Evolutionary conservation across 495 filamentous ascomycete species (phyloP), one percentile per base, ranked within the genome.

Genomic region (Penicillium canariense): DNA sequence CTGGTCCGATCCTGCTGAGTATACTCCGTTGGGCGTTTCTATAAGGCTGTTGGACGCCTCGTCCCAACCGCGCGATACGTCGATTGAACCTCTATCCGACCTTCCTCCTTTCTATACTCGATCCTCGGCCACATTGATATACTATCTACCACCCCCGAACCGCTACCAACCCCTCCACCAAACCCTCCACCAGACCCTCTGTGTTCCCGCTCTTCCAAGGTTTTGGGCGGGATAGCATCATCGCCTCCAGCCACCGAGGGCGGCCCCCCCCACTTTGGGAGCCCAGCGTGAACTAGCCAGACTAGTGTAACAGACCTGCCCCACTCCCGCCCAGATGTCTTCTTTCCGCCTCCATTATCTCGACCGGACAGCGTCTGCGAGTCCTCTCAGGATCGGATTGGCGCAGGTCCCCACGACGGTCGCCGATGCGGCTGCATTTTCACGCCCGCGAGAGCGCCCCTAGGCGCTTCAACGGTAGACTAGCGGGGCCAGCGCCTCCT

Each of bases 171-270:
- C n/a, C n/a, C n/a, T n/a, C n/a, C n/a, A 6, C 6, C 12, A 6
- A 12, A 12, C 30, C 12, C 30, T 6, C 12, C 12, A 12, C 30
- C 12, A 6, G 30, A 32, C 30, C 12, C 12, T 32, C 6, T 42
- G 36, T 36, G 38, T 26, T 43, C 34, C 25, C n/a, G 31, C 12
- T 36, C 51, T 62, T 45, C 50, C 54, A 62, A 55, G 59, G 31
- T 50, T 39, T 46, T 28, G 47, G 27, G 51, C 51, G n/a, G 43
- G 43, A 57, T 57, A 54, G 27, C 51, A 62, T 58, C 59, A 58
- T 58, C 51, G 38, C 30, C 54, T 35, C 51, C 59, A 57, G 48
- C 52, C 58, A 44, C 40, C 43, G 15, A 18, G 5, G 12, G 1
- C 31, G 11, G 14, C 31, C 49, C 34, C 35, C 52, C 26, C 52